Evolutionary conservation across 768 basidiomycete genomes (phyloP), one percentile per base, ranked within the genome.

Genomic region (Collybiopsis luxurians): DNA sequence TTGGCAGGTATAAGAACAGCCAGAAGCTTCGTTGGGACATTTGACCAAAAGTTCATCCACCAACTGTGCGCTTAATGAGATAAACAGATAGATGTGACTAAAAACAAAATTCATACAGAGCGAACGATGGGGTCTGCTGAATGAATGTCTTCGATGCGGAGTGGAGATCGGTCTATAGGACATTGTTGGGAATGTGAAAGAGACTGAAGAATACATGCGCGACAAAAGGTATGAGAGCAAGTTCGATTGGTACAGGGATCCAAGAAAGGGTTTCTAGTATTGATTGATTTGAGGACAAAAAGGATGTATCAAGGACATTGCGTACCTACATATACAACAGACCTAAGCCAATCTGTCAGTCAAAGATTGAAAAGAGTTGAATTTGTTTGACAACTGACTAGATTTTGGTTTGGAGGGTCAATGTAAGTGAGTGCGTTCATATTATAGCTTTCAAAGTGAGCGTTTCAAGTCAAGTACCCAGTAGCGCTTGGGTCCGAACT

Each of bases 201-300:
- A 0, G 93, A 89, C 49, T 77, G 75, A n/a, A 73, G 63, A 58
- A 95, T 90, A 65, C 94, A 96, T 28, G 84, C 86, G n/a, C 72
- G 71, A 68, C 94, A 96, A 69, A 95, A 95, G 0, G 92, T 95
- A 67, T 93, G 94, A 58, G 81, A 77, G 63, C 94, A 95, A 7
- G 86, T 83, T 39, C 71, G 79, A 0, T 90, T 86, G 0, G 89
- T 89, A 1, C 79, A 79, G 10, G 93, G 94, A 28, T 92, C 82
- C 7, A 83, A 72, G 65, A 95, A 94, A 2, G 92, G 90, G 55
- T 78, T 77, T 23, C 87, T 88, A 60, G 57, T 57, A 52, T 30
- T 39, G 59, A 58, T 56, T 24, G 39, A 36, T 40, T 26, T 48
- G 40, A 38, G 9, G 31, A 56, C 38, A 45, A 19, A 27, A 57